Evolutionary conservation across 2,329 filamentous ascomycete genomes (phyloP), one percentile per base, ranked within the genome.

Genomic region (Elsinoe australis): DNA sequence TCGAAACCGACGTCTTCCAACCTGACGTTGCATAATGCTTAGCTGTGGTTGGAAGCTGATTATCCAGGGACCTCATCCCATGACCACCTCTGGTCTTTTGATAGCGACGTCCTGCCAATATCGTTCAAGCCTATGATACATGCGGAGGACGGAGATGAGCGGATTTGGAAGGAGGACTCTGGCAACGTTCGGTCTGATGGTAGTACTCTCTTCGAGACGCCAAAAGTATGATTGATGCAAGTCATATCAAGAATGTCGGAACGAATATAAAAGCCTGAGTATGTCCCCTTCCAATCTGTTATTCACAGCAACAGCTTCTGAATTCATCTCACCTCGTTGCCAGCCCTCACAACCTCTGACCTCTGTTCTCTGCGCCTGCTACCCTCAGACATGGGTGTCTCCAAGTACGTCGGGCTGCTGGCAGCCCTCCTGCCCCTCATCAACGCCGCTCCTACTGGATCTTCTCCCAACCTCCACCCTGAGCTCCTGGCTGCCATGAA

Each of bases 21-120:
- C 8, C 10, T 31, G 24, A 44, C 26, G 17, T 10, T 44, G 39
- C 39, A 44, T 29, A 15, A 9, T 29, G 26, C 26, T 44, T 44
- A 44, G 26, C 39, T 44, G 39, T 44, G 39, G 17, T 44, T 21
- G 39, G 39, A 44, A 44, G 39, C 28, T 44, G 39, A 32, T 24
- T 44, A 18, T 32, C 26, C 26, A 44, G 10, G 6, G 12, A 31
- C 7, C 24, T 9, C n/a, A 24, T 21, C 39, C 24, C 39, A 32
- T 44, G 39, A 32, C 14, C 39, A 8, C 24, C n/a, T 32, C 3
- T 21, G 12, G 17, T 21, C 28, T 17, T 44, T 21, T 39, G 35
- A 10, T 14, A 39, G 21, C 24, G 9, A 26, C n/a, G 39, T 18
- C 14, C 26, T 44, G 26, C 26, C 39, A 31, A 44, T 31, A 44